Percentiles rank a stretch among this genome's conserved stretches.
Evolutionary conservation across 228 moss, liverwort and hornwort genomes (phyloP).

Genomic region (Sphagnum fallax): DNA sequence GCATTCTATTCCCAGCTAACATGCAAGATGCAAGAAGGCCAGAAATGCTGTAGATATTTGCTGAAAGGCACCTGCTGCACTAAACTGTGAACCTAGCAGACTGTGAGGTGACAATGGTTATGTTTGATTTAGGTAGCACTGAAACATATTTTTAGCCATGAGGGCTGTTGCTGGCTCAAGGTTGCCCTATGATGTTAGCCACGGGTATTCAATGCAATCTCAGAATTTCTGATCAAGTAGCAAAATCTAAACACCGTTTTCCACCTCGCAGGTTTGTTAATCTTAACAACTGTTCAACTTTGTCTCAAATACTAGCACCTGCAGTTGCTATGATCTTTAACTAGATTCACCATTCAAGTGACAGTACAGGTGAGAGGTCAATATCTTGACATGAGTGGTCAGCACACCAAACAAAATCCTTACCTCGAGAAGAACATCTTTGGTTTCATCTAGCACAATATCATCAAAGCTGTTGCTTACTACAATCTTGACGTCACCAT

Average conservation of each 20-base stretch:
- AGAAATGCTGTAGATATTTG: neutral
- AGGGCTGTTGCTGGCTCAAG: no score
- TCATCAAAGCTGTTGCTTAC: constrained; percentile 73
- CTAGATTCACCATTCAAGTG: neutral
- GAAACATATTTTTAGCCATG: no score
- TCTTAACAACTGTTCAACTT: no score
- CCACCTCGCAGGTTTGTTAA: neutral
- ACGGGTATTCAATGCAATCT: no score
- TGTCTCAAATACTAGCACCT: no score
- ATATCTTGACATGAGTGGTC: no score
- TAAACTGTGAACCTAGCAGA: no score
- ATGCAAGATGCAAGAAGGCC: neutral
- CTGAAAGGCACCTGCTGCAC: no score
- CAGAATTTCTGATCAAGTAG: no score
- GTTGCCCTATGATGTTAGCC: no score
- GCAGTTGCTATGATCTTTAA: neutral
- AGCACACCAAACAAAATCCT: neutral
- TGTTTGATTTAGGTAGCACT: no score
- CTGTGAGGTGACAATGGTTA: no score
- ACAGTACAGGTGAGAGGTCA: neutral
- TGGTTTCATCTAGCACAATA: constrained; percentile 75
- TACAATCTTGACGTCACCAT: constrained; percentile 74
- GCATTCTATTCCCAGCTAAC: neutral
- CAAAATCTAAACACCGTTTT: neutral
- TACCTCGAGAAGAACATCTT: constrained; percentile 84